Evolutionary conservation across 2,329 filamentous ascomycete species (phyloP).

Genomic region (Lasiodiplodia theobromae): DNA sequence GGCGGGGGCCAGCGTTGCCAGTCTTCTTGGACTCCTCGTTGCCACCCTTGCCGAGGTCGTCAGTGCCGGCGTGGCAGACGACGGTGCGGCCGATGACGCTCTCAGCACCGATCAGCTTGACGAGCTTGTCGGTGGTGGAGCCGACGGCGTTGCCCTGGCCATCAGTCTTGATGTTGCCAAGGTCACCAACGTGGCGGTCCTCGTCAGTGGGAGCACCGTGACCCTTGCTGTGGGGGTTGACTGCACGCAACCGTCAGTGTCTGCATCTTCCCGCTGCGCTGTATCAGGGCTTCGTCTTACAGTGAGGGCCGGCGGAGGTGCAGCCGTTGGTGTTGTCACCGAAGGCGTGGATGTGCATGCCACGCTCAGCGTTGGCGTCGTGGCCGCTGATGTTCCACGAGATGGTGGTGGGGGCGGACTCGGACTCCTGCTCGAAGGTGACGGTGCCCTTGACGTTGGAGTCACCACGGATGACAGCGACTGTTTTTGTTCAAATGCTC

Average conservation of each 20-base stretch:
- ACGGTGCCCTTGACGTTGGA: slow-evolving; percentile 93
- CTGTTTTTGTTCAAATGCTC: slow-evolving; percentile 55
- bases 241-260: slow-evolving; percentile 54
- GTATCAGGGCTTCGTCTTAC: slow-evolving; percentile 61
- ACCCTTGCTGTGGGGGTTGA: slow-evolving; percentile 93
- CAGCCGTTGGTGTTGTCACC: slow-evolving; percentile 99
- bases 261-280: slow-evolving; percentile 1
- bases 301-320: slow-evolving; percentile 97
- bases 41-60: slow-evolving; percentile 92
- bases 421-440: slow-evolving; percentile 89
- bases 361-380: slow-evolving; percentile 94
- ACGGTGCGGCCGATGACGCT: slow-evolving; percentile 97
- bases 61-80: slow-evolving; percentile 92
- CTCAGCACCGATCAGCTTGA: slow-evolving; percentile 96
- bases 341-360: slow-evolving; percentile 98
- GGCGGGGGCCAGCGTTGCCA: slow-evolving; percentile 90
- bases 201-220: slow-evolving; percentile 87
- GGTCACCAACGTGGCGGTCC: slow-evolving; percentile 92
- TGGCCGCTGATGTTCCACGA: slow-evolving; percentile 91
- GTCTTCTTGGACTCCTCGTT: slow-evolving; percentile 98
- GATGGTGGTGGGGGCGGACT: slow-evolving; percentile 83
- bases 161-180: slow-evolving; percentile 97
- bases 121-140: slow-evolving; percentile 76
- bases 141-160: slow-evolving; percentile 89
- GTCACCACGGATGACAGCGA: slow-evolving; percentile 97